phyloP scores from a whole-genome alignment of 2,329 filamentous ascomycete species.

The Chaetomiaceae sp. region DNA sequence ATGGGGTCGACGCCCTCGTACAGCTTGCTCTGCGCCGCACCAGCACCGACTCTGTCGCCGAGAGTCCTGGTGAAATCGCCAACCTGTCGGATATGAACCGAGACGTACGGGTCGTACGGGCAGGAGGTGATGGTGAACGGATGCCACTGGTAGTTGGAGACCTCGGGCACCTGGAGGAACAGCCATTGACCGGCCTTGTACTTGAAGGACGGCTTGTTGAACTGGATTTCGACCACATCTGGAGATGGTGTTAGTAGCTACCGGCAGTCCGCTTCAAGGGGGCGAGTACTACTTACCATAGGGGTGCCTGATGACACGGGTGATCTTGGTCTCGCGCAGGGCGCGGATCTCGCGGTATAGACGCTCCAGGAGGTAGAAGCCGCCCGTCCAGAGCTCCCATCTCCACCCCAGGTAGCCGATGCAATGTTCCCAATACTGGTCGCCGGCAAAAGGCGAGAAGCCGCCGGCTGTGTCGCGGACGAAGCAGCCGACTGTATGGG shows the following conservation, averaged over 20 bases:
- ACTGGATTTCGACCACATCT: constrained; percentile 97
- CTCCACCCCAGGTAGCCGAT: constrained; percentile 95
- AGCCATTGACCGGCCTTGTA: constrained; percentile 99
- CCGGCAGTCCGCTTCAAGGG: neutral
- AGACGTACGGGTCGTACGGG: constrained; percentile 91
- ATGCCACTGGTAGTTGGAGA: constrained; percentile 92
- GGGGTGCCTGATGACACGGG: constrained; percentile 89
- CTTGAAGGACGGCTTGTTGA: constrained; percentile 90
- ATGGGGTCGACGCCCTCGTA: constrained; percentile 87
- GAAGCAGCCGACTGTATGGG: constrained; percentile 93
- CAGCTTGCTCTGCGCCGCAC: constrained; percentile 77
- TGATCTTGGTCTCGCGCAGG: constrained; percentile 79
- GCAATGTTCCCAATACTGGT: constrained; percentile 84
- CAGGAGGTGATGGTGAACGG: constrained; percentile 99
- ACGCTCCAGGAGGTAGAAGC: constrained; percentile 79
- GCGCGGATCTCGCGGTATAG: constrained; percentile 87
- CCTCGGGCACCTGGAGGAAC: constrained; percentile 86
- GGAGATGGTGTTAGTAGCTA: constrained; percentile 28
- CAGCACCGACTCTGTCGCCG: constrained; percentile 93
- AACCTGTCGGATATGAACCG: constrained; percentile 90
- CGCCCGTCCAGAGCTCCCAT: constrained; percentile 87
- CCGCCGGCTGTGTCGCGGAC: constrained; percentile 72
- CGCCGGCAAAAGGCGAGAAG: constrained; percentile 78
- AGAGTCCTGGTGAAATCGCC: constrained; percentile 93
- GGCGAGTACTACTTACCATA: constrained; percentile 59